Conservation (phyloP, 2,329 filamentous ascomycete genomes). For the Ophiostoma sp. region DNA sequence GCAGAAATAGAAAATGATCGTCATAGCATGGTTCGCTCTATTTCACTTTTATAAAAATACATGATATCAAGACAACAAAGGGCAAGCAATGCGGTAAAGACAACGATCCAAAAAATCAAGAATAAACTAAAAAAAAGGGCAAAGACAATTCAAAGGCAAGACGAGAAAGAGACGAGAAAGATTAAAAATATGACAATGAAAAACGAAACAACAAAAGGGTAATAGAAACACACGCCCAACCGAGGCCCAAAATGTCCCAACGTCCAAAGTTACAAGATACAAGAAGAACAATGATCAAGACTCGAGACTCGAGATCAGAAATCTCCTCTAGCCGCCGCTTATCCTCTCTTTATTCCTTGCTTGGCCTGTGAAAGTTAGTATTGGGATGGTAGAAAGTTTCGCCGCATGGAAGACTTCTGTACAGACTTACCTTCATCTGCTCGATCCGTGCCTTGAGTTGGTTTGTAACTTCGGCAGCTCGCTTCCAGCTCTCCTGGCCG, state of each 20-base stretch:
- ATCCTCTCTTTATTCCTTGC: constrained; percentile 26
- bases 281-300: background rate
- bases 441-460: constrained; percentile 96
- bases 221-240: constrained; percentile 2
- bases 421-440: constrained; percentile 75
- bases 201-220: background rate
- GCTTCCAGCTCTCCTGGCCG: constrained; percentile 87
- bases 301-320: background rate
- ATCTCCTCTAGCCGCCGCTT: background rate
- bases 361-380: constrained; percentile 24
- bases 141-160: background rate
- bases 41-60: background rate
- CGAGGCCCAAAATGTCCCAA: background rate
- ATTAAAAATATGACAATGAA: background rate
- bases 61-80: background rate
- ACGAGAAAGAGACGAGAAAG: background rate
- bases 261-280: background rate
- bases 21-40: background rate
- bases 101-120: background rate
- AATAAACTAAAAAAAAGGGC: constrained; percentile 13
- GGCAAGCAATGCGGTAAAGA: background rate
- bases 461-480: constrained; percentile 94
- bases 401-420: background rate
- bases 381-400: background rate
- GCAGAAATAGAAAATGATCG: too few species aligned